These are phyloP conservation scores for Solidago caesia DNA, from an alignment of 129 eudicot species.

Conservation along the genomic window DNA sequence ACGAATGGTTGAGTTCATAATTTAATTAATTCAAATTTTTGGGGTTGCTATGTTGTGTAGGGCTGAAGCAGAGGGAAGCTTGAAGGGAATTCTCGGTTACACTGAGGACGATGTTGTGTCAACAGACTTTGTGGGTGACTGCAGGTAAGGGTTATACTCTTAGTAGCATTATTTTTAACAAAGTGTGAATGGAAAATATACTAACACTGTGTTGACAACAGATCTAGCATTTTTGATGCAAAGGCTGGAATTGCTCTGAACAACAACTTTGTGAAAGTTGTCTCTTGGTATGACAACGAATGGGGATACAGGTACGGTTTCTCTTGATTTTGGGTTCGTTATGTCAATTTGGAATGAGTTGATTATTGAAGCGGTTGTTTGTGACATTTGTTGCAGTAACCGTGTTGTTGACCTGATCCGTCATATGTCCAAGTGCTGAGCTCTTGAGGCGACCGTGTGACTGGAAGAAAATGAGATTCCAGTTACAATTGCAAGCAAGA, in stretches of 20 bases:
- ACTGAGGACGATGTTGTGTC: constrained; percentile 78
- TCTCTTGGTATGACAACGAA: constrained; percentile 90
- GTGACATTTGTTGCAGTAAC: constrained; percentile 50
- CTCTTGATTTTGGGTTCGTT: background rate
- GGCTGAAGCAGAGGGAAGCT: constrained; percentile 55
- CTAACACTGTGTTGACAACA: constrained; percentile 6
- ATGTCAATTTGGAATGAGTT: background rate
- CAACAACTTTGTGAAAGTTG: constrained; percentile 77
- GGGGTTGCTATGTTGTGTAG: constrained; percentile 30
- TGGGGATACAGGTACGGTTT: constrained; percentile 80
- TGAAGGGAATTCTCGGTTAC: constrained; percentile 78
- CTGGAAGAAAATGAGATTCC: constrained; percentile 4
- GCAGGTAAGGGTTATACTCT: constrained; percentile 38
- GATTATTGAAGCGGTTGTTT: background rate
- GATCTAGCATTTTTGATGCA: constrained; percentile 79
- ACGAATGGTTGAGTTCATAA: background rate
- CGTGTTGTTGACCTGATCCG: constrained; percentile 81
- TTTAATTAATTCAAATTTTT: background rate
- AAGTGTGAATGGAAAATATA: background rate
- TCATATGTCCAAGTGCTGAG: constrained; percentile 59
- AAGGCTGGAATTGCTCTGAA: constrained; percentile 86
- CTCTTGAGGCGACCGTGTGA: background rate
- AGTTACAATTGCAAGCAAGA: constrained; percentile 9
- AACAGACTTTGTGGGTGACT: constrained; percentile 68
- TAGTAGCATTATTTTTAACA: background rate